Conservation (phyloP, 345 rosid genomes). For the Populus simonii region DNA sequence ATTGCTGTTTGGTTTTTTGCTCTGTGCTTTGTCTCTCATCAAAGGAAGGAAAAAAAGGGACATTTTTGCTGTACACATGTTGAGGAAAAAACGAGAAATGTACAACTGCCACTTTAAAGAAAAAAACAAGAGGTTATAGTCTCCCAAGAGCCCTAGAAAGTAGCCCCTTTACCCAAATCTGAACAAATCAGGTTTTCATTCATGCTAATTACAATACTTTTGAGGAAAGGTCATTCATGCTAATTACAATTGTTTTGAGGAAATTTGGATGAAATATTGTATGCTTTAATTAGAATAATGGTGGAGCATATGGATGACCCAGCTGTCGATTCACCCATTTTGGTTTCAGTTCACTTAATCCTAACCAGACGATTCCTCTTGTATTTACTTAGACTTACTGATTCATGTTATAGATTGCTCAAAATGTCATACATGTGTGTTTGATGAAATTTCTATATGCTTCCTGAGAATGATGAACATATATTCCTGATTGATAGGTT, state of each 20-base stretch:
- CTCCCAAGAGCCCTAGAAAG: neutral
- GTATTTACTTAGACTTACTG: neutral
- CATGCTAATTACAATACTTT: neutral
- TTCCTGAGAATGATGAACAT: neutral
- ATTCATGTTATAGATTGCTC: neutral
- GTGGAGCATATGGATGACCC: neutral
- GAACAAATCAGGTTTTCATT: neutral
- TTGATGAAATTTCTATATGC: neutral
- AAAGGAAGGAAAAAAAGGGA: no score
- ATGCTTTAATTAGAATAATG: neutral
- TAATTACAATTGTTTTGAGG: neutral
- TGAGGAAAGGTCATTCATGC: neutral
- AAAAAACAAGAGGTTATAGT: neutral
- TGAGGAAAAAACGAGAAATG: neutral
- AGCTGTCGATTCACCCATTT: neutral
- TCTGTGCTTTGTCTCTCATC: neutral
- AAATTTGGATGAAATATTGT: neutral
- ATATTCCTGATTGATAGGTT: conserved; percentile 16
- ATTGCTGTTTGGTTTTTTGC: neutral
- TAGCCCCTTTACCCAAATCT: neutral
- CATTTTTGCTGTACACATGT: no score
- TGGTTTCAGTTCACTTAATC: neutral
- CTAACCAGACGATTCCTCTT: neutral
- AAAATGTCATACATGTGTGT: neutral
- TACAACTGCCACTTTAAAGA: neutral